Percentiles rank a stretch among this genome's conserved stretches.
These are phyloP conservation scores for Tubosaeta sp. DNA, from an alignment of 768 basidiomycete genomes.

Conservation along the genomic window DNA sequence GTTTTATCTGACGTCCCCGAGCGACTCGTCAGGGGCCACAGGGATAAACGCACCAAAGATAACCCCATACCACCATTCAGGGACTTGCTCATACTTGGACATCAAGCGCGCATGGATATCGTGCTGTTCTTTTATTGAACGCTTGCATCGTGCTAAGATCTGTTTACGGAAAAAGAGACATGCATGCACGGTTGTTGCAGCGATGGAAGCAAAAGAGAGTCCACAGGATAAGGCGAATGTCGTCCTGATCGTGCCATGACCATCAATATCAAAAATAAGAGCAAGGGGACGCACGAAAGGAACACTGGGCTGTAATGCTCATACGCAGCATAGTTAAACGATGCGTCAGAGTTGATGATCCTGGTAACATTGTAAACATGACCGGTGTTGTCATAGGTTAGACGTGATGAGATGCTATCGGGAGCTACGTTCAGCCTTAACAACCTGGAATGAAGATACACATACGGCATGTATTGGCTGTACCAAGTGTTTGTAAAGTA, in stretches of 20 bases:
- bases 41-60: slow-evolving; percentile 23
- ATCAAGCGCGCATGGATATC: slow-evolving; percentile 67
- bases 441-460: too few relatives aligned
- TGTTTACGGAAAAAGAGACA: slow-evolving; percentile 30
- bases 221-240: slow-evolving; percentile 80
- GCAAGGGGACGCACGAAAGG: slow-evolving; percentile 47
- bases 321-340: slow-evolving; percentile 55
- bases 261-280: not conserved
- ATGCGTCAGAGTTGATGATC: slow-evolving; percentile 51
- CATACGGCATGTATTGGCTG: slow-evolving; percentile 52
- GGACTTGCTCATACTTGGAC: slow-evolving; percentile 52
- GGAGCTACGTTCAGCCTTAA: too few relatives aligned
- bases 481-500: slow-evolving; percentile 69
- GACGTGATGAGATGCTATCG: slow-evolving; percentile 64
- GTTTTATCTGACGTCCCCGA: too few relatives aligned
- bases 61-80: slow-evolving; percentile 54
- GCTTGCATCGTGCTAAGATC: slow-evolving; percentile 66
- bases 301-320: slow-evolving; percentile 53
- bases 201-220: slow-evolving; percentile 78
- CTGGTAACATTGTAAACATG: slow-evolving; percentile 50
- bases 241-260: slow-evolving; percentile 24
- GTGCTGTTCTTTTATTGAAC: slow-evolving; percentile 71
- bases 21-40: too few relatives aligned
- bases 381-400: slow-evolving; percentile 65
- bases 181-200: slow-evolving; percentile 73